Evolutionary conservation across 257 asterid genomes (phyloP).

Genomic region (Solanum clarkiae): DNA sequence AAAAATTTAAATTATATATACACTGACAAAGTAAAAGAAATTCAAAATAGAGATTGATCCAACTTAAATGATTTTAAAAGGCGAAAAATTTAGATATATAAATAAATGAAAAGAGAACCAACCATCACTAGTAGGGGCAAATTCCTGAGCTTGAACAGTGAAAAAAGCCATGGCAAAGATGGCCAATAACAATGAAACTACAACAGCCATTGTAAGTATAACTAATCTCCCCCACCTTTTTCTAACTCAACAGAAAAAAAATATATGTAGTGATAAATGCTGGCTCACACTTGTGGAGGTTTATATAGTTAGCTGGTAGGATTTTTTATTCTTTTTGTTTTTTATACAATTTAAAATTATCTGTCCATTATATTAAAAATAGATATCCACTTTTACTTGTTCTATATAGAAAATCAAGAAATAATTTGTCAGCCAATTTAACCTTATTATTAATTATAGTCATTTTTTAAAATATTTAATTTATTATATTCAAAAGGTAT

Average conservation of each 20-base stretch:
- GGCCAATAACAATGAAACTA: slow-evolving; percentile 5
- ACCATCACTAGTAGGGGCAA: slow-evolving; percentile 28
- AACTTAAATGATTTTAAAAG: neutral
- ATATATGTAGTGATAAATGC: neutral
- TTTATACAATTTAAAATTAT: neutral
- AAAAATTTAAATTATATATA: neutral
- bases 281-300: neutral
- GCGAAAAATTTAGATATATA: neutral
- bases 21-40: neutral
- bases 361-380: too few relatives aligned
- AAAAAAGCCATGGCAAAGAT: neutral
- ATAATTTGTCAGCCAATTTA: neutral
- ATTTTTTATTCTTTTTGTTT: neutral
- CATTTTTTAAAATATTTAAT: neutral
- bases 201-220: neutral
- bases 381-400: neutral
- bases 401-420: neutral
- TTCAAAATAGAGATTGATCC: neutral
- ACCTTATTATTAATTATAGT: neutral
- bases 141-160: slow-evolving; percentile 11
- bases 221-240: neutral
- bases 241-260: neutral
- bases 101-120: neutral
- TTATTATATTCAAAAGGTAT: neutral
- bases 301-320: neutral